A percentile compares a stretch with the other conserved stretches of the same genome.
phyloP scores from a whole-genome alignment of 2,329 filamentous ascomycete genomes.

The Nemania sp. region DNA sequence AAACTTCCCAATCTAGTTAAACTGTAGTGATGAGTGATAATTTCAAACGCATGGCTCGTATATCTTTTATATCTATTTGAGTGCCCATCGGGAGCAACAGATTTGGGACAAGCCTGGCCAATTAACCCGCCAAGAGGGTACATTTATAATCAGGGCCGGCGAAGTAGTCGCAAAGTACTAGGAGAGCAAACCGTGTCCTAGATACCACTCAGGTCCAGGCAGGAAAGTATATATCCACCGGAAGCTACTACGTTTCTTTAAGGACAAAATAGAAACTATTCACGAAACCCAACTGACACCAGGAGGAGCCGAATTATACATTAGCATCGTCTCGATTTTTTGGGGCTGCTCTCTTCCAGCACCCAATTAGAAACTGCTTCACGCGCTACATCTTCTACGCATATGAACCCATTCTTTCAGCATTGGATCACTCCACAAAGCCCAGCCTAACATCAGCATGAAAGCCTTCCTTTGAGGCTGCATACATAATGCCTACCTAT shows the following conservation, averaged over 20 bases:
- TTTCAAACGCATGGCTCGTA: slow-evolving; percentile 36
- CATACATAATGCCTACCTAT: too few relatives aligned
- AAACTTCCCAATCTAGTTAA: slow-evolving; percentile 29
- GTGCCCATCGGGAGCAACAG: slow-evolving; percentile 20
- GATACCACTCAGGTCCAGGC: background rate
- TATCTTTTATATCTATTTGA: slow-evolving; percentile 28
- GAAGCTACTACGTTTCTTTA: background rate
- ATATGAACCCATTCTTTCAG: background rate
- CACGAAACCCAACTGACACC: slow-evolving; percentile 19
- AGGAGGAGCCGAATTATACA: background rate
- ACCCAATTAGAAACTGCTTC: background rate
- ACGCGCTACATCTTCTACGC: background rate
- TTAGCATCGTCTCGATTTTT: background rate
- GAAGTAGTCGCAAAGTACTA: slow-evolving; percentile 32
- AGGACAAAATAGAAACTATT: background rate
- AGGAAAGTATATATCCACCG: background rate
- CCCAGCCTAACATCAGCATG: background rate
- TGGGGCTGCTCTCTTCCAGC: background rate
- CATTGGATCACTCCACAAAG: slow-evolving; percentile 8
- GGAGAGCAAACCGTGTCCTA: slow-evolving; percentile 1
- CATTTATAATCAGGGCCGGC: slow-evolving; percentile 12
- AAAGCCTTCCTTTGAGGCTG: slow-evolving; percentile 1
- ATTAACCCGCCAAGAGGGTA: slow-evolving; percentile 24
- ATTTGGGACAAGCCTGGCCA: slow-evolving; percentile 21
- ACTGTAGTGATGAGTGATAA: slow-evolving; percentile 20